Evolutionary conservation across 2,329 filamentous ascomycete species (phyloP), one percentile per base, ranked within the genome.

Genomic region (Ophiostoma tasmaniense): DNA sequence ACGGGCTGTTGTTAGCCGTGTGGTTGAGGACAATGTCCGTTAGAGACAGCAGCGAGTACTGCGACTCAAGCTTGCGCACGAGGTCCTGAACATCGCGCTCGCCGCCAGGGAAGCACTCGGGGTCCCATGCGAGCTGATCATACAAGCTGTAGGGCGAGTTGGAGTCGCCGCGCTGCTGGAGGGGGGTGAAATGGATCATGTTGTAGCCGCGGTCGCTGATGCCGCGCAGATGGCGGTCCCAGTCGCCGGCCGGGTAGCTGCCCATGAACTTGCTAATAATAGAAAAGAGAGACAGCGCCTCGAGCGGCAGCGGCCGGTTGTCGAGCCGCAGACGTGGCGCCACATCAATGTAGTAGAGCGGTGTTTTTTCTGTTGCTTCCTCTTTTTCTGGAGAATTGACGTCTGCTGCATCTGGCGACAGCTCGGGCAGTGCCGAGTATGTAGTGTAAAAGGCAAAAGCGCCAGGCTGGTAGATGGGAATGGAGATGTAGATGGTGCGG

Each of bases 11-110:
- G 81, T 97, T 87, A 7, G 95, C 94, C 3, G 95, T 99, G 80
- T 99, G 95, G 76, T 99, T 99, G 83, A 95, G 93, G 62, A 99
- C 96, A 71, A 99, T 94, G 77, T 99, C 95, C 0, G 94, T 97
- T 80, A 99, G 80, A 71, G 91, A 92, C 69, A 99, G 83, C 68
- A 99, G 82, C 2, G 91, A 91, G 78, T 96, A 89, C 67, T 96
- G 89, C 67, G 89, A 84, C 78, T 97, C 91, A 84, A 99, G 90
- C 76, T 87, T 93, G 61, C 86, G 79, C 22, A 96, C 87, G 82
- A 99, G 83, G 64, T 87, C 84, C 70, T 88, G 83, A 68, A 98
- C 84, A 77, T 98, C 93, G 70, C 87, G 80, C 78, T 97, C 92
- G 66, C 95, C 96, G 66, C 87, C 87, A 1, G 93, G 92, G 75